phyloP scores from a whole-genome alignment of 345 rosid species.

The Lagerstroemia speciosa region DNA sequence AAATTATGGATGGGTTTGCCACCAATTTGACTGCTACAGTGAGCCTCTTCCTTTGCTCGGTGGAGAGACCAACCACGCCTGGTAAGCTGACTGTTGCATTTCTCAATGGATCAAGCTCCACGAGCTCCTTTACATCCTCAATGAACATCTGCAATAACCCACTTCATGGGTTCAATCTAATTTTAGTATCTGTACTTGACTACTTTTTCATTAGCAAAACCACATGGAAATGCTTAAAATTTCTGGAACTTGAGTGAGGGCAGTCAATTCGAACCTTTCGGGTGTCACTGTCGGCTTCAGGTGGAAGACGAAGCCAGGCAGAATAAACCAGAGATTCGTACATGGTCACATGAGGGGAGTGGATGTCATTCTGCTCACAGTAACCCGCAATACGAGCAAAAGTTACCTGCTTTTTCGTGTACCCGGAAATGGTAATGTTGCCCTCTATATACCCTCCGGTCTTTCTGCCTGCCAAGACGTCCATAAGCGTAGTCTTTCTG shows the following conservation, averaged over 20 bases:
- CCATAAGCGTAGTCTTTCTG: conserved; percentile 1
- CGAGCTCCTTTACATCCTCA: conserved; percentile 16
- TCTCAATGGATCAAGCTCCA: conserved; percentile 15
- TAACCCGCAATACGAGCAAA: background rate
- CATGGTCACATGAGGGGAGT: conserved; percentile 2
- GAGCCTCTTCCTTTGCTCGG: conserved; percentile 18
- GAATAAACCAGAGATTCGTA: conserved; percentile 1
- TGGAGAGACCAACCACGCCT: conserved; percentile 15
- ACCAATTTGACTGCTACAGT: conserved; percentile 18
- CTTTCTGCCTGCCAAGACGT: background rate
- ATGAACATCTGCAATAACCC: conserved; percentile 15
- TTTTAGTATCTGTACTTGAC: background rate
- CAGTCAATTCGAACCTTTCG: background rate
- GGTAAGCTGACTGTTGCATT: conserved; percentile 16
- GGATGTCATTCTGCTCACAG: conserved; percentile 5
- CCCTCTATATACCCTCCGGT: conserved; percentile 6
- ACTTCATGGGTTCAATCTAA: background rate
- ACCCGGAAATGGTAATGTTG: background rate
- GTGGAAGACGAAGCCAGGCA: conserved; percentile 3
- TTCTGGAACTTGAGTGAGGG: no score
- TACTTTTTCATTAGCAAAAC: no score
- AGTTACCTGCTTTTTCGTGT: background rate
- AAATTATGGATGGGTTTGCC: conserved; percentile 14
- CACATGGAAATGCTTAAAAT: no score
- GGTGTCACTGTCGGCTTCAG: background rate